A percentile compares a stretch with the other conserved stretches of the same genome.
phyloP scores from a whole-genome alignment of 2,329 filamentous ascomycete genomes.

The Phaeosphaeriaceae sp. region DNA sequence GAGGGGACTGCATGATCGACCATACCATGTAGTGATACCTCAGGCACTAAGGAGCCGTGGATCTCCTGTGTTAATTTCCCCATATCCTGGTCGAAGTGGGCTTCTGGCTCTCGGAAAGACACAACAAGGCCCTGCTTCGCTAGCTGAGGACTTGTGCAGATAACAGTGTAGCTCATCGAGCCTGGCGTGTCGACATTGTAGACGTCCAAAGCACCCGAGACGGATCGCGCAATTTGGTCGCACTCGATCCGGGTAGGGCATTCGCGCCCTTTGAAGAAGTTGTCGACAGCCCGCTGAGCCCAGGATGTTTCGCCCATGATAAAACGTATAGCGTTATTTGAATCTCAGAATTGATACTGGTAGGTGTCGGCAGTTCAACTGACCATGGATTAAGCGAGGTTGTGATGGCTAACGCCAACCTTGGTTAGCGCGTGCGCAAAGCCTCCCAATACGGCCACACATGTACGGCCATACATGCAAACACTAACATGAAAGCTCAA shows the following conservation, averaged over 20 bases:
- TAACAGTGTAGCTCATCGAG: slow-evolving; percentile 10
- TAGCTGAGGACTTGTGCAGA: slow-evolving; percentile 9
- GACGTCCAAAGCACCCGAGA: slow-evolving; percentile 6
- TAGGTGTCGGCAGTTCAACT: too few species aligned
- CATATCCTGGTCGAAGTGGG: slow-evolving; percentile 1
- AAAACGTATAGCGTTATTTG: slow-evolving; percentile 2
- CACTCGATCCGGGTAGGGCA: slow-evolving; percentile 7
- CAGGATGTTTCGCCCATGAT: slow-evolving; percentile 7
- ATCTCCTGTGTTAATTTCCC: slow-evolving; percentile 7
- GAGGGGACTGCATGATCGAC: slow-evolving; percentile 4
- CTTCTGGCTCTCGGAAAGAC: slow-evolving; percentile 9
- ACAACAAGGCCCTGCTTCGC: slow-evolving; percentile 8
- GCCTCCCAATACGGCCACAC: too few species aligned
- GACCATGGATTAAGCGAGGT: too few species aligned
- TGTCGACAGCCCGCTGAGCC: slow-evolving; percentile 1
- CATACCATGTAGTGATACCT: slow-evolving; percentile 7
- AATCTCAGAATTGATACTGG: too few species aligned
- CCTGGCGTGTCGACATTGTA: slow-evolving; percentile 8
- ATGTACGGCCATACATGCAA: too few species aligned
- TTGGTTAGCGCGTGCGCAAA: too few species aligned
- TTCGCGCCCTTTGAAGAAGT: slow-evolving; percentile 7
- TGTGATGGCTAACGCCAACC: too few species aligned
- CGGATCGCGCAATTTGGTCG: slow-evolving; percentile 10
- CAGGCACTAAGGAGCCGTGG: slow-evolving; percentile 6
- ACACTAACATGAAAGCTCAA: too few species aligned